These are phyloP conservation scores for Aschersonia sp. DNA, from an alignment of 2,329 filamentous ascomycete genomes.

Conservation along the genomic window DNA sequence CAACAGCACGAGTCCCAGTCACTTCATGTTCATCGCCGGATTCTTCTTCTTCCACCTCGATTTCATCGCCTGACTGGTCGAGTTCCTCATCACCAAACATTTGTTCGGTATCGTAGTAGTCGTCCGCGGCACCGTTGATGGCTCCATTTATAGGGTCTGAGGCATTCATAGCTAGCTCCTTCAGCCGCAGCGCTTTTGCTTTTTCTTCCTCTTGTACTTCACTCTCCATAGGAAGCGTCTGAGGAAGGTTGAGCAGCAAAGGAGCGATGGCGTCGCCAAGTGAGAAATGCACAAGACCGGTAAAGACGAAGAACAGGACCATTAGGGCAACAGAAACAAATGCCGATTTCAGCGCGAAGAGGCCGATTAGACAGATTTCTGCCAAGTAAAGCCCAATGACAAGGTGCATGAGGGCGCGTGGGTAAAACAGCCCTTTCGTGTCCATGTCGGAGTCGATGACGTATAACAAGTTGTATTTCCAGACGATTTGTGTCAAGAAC, in stretches of 20 bases:
- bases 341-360: conserved; percentile 58
- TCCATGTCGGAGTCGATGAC: conserved; percentile 73
- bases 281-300: conserved; percentile 59
- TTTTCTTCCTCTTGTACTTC: conserved; percentile 29
- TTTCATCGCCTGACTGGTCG: conserved; percentile 12
- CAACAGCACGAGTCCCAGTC: conserved; percentile 17
- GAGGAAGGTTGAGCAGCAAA: conserved; percentile 65
- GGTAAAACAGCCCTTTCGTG: conserved; percentile 77
- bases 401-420: conserved; percentile 75
- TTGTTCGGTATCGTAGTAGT: conserved; percentile 20
- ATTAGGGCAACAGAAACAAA: conserved; percentile 61
- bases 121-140: conserved; percentile 14
- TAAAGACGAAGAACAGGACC: conserved; percentile 63
- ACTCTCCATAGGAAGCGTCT: conserved; percentile 47
- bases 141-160: conserved; percentile 8
- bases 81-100: conserved; percentile 19
- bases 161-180: conserved; percentile 10
- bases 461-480: conserved; percentile 82
- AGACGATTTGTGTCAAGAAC: conserved; percentile 71
- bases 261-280: conserved; percentile 63
- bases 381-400: conserved; percentile 73
- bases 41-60: conserved; percentile 10
- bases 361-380: conserved; percentile 69
- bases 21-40: conserved; percentile 12
- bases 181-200: conserved; percentile 25